Evolutionary conservation across 2,329 filamentous ascomycete species (phyloP).

Genomic region (Fusarium drepaniforme): DNA sequence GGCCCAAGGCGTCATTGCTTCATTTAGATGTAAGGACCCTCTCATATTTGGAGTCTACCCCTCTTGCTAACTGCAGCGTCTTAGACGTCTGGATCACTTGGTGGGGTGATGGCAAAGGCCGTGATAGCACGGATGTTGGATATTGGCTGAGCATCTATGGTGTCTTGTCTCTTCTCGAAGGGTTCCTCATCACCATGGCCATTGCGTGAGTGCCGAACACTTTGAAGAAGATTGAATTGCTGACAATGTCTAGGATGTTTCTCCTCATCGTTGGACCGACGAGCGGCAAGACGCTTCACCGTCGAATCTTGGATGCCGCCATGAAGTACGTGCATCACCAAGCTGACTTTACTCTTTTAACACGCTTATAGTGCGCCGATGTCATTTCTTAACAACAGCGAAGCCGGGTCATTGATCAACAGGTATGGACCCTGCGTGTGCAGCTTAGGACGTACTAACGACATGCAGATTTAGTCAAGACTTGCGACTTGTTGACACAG

Average conservation of each 20-base stretch:
- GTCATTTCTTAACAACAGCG: slow-evolving; percentile 44
- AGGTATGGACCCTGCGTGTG: slow-evolving; percentile 22
- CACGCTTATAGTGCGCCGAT: slow-evolving; percentile 37
- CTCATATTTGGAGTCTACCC: too few species aligned
- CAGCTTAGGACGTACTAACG: not conserved
- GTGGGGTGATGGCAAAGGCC: slow-evolving; percentile 47
- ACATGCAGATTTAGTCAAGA: slow-evolving; percentile 55
- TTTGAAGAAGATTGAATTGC: not conserved
- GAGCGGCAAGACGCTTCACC: slow-evolving; percentile 43
- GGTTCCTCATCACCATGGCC: slow-evolving; percentile 39
- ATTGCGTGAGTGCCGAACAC: slow-evolving; percentile 36
- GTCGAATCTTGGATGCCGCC: slow-evolving; percentile 38
- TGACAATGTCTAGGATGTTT: slow-evolving; percentile 37
- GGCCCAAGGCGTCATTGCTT: slow-evolving; percentile 29
- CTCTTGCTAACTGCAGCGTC: not conserved
- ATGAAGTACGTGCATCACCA: slow-evolving; percentile 33
- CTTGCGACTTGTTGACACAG: slow-evolving; percentile 54
- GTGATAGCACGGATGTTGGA: slow-evolving; percentile 39
- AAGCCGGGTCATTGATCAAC: slow-evolving; percentile 46
- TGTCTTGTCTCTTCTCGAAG: slow-evolving; percentile 41
- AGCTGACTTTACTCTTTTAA: too few species aligned
- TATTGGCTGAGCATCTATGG: slow-evolving; percentile 48
- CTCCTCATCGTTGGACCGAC: slow-evolving; percentile 43
- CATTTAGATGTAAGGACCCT: slow-evolving; percentile 47
- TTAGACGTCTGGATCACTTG: slow-evolving; percentile 48